Conservation (phyloP, 257 asterid species). For the Solanum pennellii region DNA sequence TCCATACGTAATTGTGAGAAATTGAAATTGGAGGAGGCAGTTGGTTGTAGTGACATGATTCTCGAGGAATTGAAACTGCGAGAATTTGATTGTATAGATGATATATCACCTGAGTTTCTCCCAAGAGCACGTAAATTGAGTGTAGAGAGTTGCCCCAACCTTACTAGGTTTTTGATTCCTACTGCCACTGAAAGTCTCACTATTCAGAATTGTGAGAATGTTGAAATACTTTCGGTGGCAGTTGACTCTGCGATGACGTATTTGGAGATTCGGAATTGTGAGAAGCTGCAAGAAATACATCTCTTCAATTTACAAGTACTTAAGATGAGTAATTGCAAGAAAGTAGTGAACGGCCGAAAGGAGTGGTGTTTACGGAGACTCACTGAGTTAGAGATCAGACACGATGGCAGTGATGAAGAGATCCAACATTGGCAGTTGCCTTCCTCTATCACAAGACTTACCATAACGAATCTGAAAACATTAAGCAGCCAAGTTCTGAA, state of each 20-base stretch:
- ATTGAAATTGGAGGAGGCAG: too few relatives aligned
- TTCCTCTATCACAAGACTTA: not conserved
- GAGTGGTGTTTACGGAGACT: not conserved
- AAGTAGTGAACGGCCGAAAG: not conserved
- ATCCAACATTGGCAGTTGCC: not conserved
- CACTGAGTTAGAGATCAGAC: accelerated
- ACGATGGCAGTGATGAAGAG: not conserved
- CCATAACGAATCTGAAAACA: not conserved
- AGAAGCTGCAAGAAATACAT: not conserved
- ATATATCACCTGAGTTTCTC: too few relatives aligned
- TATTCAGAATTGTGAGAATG: accelerated
- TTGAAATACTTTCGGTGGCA: not conserved
- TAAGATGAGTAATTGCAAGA: accelerated
- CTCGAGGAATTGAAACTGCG: accelerated
- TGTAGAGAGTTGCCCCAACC: accelerated
- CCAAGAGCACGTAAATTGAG: too few relatives aligned
- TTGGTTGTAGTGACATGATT: too few relatives aligned
- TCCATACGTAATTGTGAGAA: accelerated
- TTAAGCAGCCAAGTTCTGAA: not conserved
- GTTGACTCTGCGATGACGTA: not conserved
- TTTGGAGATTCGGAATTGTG: accelerated
- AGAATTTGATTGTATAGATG: too few relatives aligned
- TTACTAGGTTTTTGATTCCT: too few relatives aligned
- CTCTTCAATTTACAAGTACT: not conserved
- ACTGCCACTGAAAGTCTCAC: not conserved